Percentiles rank a stretch among this genome's conserved stretches.
Conservation (phyloP, 345 rosid genomes). For the Eucalyptus lansdowneana region DNA sequence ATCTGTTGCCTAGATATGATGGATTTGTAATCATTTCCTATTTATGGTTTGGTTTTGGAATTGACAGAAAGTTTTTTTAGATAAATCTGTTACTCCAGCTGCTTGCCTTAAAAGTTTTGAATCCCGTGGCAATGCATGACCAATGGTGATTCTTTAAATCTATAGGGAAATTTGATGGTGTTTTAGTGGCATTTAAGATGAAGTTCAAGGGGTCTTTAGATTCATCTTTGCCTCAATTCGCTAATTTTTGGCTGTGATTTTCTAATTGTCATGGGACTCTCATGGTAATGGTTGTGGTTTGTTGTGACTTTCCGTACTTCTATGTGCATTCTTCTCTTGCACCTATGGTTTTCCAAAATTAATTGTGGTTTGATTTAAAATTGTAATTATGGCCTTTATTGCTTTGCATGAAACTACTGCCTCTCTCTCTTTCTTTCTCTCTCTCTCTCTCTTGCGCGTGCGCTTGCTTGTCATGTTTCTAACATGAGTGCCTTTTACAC, state of each 20-base stretch:
- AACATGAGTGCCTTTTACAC: background rate
- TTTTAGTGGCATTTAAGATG: background rate
- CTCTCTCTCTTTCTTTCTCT: background rate
- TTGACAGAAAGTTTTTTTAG: background rate
- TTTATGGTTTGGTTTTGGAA: background rate
- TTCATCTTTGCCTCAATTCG: background rate
- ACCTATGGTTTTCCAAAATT: background rate
- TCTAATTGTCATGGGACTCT: background rate
- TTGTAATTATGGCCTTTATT: background rate
- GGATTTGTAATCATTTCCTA: background rate
- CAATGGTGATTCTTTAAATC: background rate
- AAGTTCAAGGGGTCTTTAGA: background rate
- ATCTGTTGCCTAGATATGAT: background rate
- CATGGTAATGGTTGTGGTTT: background rate
- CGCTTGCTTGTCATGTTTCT: background rate
- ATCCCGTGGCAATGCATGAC: background rate
- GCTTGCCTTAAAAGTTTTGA: background rate
- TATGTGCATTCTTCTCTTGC: background rate
- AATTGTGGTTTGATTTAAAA: background rate
- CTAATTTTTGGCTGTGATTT: background rate
- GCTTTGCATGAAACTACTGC: background rate
- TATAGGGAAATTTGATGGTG: background rate
- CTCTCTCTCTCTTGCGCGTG: fast-evolving
- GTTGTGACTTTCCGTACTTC: background rate
- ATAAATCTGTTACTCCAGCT: background rate